phyloP scores from a whole-genome alignment of 2,329 filamentous ascomycete species.

The Pestalotiopsis sp. region DNA sequence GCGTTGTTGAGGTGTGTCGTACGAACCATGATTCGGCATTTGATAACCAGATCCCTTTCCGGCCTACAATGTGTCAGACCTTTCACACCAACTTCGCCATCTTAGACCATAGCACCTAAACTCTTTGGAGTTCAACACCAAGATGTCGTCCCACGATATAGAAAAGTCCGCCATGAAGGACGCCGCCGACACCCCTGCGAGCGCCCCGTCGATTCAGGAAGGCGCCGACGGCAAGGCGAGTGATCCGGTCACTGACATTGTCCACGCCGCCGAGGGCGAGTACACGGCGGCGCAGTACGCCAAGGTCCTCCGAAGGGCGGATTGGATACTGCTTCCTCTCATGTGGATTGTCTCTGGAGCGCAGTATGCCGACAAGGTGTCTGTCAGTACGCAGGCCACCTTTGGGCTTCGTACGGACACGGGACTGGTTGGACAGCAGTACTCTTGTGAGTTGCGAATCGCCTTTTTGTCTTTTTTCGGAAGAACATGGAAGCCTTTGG shows the following conservation, averaged over 20 bases:
- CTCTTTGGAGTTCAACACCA: neutral
- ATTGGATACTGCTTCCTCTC: slow-evolving; percentile 31
- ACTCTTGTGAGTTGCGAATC: slow-evolving; percentile 23
- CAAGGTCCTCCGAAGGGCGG: slow-evolving; percentile 32
- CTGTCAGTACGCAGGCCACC: slow-evolving; percentile 30
- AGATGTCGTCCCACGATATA: slow-evolving; percentile 1
- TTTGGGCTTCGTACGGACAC: slow-evolving; percentile 33
- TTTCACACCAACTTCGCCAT: neutral
- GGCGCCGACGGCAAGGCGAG: slow-evolving; percentile 1
- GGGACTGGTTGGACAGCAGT: slow-evolving; percentile 30
- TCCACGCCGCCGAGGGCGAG: slow-evolving; percentile 10
- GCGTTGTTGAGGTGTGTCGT: neutral
- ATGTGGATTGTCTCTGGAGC: slow-evolving; percentile 32
- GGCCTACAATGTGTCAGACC: neutral
- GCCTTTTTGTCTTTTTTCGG: neutral
- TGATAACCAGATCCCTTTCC: neutral
- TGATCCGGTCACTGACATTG: neutral
- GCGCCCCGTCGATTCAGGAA: neutral
- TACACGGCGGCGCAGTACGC: slow-evolving; percentile 24
- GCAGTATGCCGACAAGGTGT: slow-evolving; percentile 34
- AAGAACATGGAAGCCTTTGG: neutral
- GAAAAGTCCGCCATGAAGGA: neutral
- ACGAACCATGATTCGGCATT: neutral
- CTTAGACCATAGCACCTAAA: neutral
- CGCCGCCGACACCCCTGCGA: neutral